Conservation (phyloP, 768 basidiomycete species). For the Collybiopsis luxurians region DNA sequence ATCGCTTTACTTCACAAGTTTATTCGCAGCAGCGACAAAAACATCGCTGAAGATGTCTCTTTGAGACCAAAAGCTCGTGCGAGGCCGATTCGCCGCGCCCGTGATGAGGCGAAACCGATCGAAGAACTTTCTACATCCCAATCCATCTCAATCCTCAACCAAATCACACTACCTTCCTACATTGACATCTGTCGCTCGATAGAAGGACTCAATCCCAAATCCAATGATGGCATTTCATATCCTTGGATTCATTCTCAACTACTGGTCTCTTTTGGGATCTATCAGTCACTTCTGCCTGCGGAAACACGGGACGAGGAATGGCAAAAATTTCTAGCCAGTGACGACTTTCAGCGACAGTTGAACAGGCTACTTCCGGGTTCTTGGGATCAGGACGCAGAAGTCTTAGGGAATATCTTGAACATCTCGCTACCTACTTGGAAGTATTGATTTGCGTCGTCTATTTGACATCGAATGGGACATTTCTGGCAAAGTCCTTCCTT, state of each 20-base stretch:
- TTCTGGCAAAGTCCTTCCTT: too few relatives aligned
- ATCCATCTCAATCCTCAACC: slow-evolving; percentile 23
- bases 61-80: slow-evolving; percentile 22
- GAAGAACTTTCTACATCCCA: slow-evolving; percentile 15
- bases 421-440: slow-evolving; percentile 6
- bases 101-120: neutral
- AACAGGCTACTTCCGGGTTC: slow-evolving; percentile 24
- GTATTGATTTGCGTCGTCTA: too few relatives aligned
- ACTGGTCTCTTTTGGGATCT: slow-evolving; percentile 29
- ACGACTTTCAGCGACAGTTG: slow-evolving; percentile 22
- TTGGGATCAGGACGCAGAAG: neutral
- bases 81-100: slow-evolving; percentile 1
- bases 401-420: slow-evolving; percentile 23
- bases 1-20: slow-evolving; percentile 37
- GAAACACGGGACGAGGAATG: slow-evolving; percentile 28
- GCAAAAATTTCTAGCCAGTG: slow-evolving; percentile 21
- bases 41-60: slow-evolving; percentile 17
- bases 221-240: slow-evolving; percentile 10
- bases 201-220: slow-evolving; percentile 10
- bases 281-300: slow-evolving; percentile 23
- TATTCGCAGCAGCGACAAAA: slow-evolving; percentile 22
- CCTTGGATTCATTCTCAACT: slow-evolving; percentile 29
- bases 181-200: slow-evolving; percentile 26
- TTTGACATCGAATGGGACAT: too few relatives aligned
- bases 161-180: slow-evolving; percentile 19